Base-by-base conservation (phyloP, 1,284 basidiomycete species). In the Pseudozyma thailandica region DNA sequence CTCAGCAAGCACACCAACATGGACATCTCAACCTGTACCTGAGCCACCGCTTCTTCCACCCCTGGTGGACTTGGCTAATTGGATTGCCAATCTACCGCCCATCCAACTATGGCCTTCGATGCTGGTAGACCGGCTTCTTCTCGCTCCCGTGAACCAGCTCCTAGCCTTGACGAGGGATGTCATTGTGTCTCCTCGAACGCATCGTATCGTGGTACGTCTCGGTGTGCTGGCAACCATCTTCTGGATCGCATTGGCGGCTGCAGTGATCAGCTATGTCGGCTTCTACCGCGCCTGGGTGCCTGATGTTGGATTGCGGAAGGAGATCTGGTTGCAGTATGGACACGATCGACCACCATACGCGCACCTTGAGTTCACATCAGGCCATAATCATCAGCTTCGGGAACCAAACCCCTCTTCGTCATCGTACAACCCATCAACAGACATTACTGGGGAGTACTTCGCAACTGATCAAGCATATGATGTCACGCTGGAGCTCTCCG, bases 211-310 rank as follows among this genome's bases (percentile, higher is more conserved):
- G 0, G 55, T 82, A 7, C 75, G 81, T 7, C 56, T 77, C 9
- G 60, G 66, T 42, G 61, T 82, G 33, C 70, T 82, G n/a, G 54
- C 50, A 2, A 63, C 72, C 33, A 55, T 82, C 43, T 78, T 78
- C 27, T 71, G 66, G 61, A 35, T 74, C 10, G 75, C 75, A 5
- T 50, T 82, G 1, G 64, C 53, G 1, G 50, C 75, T 15, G 80
- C 81, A 6, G 47, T 82, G 13, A 20, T 76, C 20, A 78, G 76
- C 35, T 82, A 82, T 44, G 54, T 77, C 27, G 79, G 78, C 15
- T 82, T 82, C 59, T 81, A 81, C 47, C 57, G 79, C 30, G 74
- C 75, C 4, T 82, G 81, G 80, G 78, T 82, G 9, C 81, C 81
- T 5, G 62, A 77, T 20, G 71, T 77, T 4, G 71, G 77, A 5